Base-by-base conservation (phyloP, 2,329 filamentous ascomycete species). In the Dothideomycetes sp. region DNA sequence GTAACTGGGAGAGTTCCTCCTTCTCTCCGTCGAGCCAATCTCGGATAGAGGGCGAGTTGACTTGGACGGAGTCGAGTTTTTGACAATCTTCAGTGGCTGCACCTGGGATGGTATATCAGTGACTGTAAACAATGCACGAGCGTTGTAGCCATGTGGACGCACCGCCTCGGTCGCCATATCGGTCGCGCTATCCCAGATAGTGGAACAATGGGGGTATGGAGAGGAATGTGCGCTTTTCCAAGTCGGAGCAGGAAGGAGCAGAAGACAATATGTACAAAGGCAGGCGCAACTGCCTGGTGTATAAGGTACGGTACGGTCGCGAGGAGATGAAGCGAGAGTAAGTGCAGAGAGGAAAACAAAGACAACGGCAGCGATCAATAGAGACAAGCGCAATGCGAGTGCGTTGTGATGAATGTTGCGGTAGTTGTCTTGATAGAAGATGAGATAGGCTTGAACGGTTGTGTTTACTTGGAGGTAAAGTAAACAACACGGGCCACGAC, bases 1-100 rank as follows among this genome's bases (percentile, higher is more conserved):
- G 76, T 81, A 94, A 68, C 83, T 93, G 38, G 88, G 87, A 37
- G 88, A 95, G 67, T 96, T 96, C 53, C 88, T 76, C 58, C 89
- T 77, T 61, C 79, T 81, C 63, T 88, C 85, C 46, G 83, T 83
- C 38, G 84, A 83, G 51, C 83, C 85, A 56, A 98, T 79, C 67
- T 98, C 91, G 46, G 86, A 84, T 48, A 98, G 73, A 43, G 91
- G 84, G 52, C 83, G 79, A 56, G 33, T 35, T n/a, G 39, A 36
- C 16, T 41, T 41, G 45, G 61, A 66, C 37, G 72, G 68, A 41
- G 68, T 73, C 54, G 62, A 72, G 54, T 64, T 73, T 66, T 86
- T 88, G 63, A 79, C 80, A 54, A 89, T 85, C 64, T 82, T 81
- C 65, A 89, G 65, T 55, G 84, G 84, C 62, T 82, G 78, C 52